These are phyloP conservation scores for Pythium apleroticum DNA, from an alignment of 352 stramenopile species.

Conservation along the genomic window DNA sequence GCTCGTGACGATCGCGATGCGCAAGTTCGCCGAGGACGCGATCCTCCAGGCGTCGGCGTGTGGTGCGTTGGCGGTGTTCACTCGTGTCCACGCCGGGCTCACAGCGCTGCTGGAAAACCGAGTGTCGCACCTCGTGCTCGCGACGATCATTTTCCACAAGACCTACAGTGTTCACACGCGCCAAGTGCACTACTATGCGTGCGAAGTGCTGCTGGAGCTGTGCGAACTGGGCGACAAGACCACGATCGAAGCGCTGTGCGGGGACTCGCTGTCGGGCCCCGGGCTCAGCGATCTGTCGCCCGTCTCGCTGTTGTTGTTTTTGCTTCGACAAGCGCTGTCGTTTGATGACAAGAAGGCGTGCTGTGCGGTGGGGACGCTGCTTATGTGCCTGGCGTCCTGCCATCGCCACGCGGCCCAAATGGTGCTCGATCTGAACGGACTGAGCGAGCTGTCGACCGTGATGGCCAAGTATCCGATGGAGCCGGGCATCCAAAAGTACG, in stretches of 20 bases:
- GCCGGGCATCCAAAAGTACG: slow-evolving; percentile 68
- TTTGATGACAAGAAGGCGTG: slow-evolving; percentile 82
- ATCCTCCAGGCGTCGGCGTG: slow-evolving; percentile 79
- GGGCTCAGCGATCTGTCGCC: slow-evolving; percentile 48
- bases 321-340: slow-evolving; percentile 67
- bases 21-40: slow-evolving; percentile 66
- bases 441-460: slow-evolving; percentile 69
- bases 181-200: slow-evolving; percentile 83
- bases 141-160: slow-evolving; percentile 76
- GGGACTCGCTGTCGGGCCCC: slow-evolving; percentile 23
- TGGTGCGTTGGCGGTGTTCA: slow-evolving; percentile 76
- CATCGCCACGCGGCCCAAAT: slow-evolving; percentile 47
- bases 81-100: slow-evolving; percentile 48
- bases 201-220: slow-evolving; percentile 76
- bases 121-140: slow-evolving; percentile 60
- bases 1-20: slow-evolving; percentile 57
- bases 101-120: slow-evolving; percentile 51
- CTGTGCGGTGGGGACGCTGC: slow-evolving; percentile 67
- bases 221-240: slow-evolving; percentile 64
- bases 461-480: slow-evolving; percentile 75
- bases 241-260: slow-evolving; percentile 55
- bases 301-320: slow-evolving; percentile 67
- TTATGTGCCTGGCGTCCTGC: slow-evolving; percentile 71
- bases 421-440: slow-evolving; percentile 56
- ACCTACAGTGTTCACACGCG: slow-evolving; percentile 81